Evolutionary conservation across 2,329 filamentous ascomycete genomes (phyloP), one percentile per base, ranked within the genome.

Genomic region (Gnomoniopsis sp.): DNA sequence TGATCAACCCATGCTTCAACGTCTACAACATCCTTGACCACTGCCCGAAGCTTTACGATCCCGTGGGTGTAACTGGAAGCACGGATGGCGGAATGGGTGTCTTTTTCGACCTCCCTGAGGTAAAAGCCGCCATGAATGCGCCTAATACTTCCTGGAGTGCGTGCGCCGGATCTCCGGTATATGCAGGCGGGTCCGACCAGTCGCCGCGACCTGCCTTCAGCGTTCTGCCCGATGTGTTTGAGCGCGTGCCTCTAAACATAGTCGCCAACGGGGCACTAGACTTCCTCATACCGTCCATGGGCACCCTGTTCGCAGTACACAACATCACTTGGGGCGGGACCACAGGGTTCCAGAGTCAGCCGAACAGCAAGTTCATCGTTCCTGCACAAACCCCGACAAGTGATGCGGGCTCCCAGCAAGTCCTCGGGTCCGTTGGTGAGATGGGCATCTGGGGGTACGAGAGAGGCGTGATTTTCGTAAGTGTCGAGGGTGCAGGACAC

Each of bases 321-420:
- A 92, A 92, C 74, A 90, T 93, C 85, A 92, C 88, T 0, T 93
- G 86, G 85, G 84, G 84, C 58, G 89, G 89, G 6, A 70, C 79
- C 44, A 83, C 88, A 52, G 90, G 90, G 0, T 93, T 95, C 77
- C 82, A 86, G 62, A 69, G 71, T 1, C 71, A 74, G 1, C 90
- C 89, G 0, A 69, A 69, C 1, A 79, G 85, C 53, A 84, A 85
- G 2, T 87, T 90, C 68, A 89, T 84, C 68, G 87, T 92, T 0
- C 89, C 89, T 0, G 21, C 54, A 72, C 79, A 19, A 71, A 62
- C 55, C 65, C 73, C 15, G 43, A 55, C n/a, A 57, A 58, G n/a
- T 62, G 63, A 6, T 34, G 66, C 10, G 4, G n/a, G 19, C n/a
- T 19, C n/a, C 6, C 43, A 46, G 43, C 17, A 22, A 19, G 14